Conservation (phyloP, 768 basidiomycete genomes). For the Cystobasidium tubakii region DNA sequence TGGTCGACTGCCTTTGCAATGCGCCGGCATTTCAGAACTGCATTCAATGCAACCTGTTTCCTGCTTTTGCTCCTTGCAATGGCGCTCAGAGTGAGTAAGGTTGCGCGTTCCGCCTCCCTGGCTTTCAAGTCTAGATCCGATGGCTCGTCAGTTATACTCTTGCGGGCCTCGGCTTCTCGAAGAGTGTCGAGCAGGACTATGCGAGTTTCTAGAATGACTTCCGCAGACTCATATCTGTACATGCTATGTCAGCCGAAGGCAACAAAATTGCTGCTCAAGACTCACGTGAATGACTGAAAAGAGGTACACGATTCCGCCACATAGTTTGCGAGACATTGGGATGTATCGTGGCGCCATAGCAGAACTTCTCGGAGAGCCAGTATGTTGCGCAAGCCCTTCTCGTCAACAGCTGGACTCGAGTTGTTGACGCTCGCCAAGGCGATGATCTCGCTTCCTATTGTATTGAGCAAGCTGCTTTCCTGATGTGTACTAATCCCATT, state of each 20-base stretch:
- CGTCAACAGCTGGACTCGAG: not conserved
- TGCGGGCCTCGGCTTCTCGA: not conserved
- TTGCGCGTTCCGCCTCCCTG: not conserved
- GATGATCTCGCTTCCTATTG: not conserved
- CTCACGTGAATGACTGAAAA: not conserved
- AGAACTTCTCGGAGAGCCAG: not conserved
- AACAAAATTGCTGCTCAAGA: not conserved
- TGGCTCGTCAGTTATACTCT: conserved; percentile 4
- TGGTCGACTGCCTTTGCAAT: not conserved
- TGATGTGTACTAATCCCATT: not conserved
- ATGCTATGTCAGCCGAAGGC: not conserved
- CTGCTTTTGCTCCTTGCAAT: not conserved
- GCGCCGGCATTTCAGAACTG: not conserved
- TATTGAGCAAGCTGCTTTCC: not conserved
- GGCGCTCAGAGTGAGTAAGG: not conserved
- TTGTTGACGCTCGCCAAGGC: not conserved
- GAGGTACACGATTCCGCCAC: not conserved
- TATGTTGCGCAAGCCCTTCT: not conserved
- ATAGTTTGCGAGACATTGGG: not conserved
- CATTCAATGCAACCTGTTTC: conserved; percentile 32
- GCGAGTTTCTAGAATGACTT: not conserved
- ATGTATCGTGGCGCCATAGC: not conserved
- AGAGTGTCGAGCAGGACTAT: not conserved
- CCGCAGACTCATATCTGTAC: conserved; percentile 7
- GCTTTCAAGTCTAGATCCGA: not conserved